Conservation (phyloP, 2,329 filamentous ascomycete genomes). For the Triangularia setosa region DNA sequence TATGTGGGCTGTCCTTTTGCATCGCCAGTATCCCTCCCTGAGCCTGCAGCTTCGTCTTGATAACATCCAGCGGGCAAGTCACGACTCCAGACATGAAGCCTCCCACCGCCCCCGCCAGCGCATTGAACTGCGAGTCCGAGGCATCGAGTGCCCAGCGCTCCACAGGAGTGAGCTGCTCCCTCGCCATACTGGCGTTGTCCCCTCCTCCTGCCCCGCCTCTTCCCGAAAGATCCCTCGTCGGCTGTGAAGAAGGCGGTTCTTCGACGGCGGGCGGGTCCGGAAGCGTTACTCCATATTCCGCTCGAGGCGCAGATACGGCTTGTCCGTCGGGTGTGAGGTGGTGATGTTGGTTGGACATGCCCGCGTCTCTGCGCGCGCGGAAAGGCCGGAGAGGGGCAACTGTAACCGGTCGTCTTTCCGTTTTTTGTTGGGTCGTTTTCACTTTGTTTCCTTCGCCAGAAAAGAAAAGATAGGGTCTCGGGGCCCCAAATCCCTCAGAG, state of each 20-base stretch:
- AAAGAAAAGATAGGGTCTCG: background rate
- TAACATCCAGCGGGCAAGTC: slow-evolving; percentile 95
- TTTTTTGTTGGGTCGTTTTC: background rate
- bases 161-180: slow-evolving; percentile 38
- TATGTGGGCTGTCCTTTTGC: slow-evolving; percentile 38
- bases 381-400: slow-evolving; percentile 2
- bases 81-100: slow-evolving; percentile 92
- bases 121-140: slow-evolving; percentile 68
- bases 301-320: slow-evolving; percentile 23
- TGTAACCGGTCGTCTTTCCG: background rate
- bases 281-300: slow-evolving; percentile 29
- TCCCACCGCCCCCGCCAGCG: slow-evolving; percentile 79
- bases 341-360: slow-evolving; percentile 51
- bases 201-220: slow-evolving; percentile 12
- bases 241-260: slow-evolving; percentile 10
- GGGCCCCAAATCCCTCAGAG: slow-evolving; percentile 12
- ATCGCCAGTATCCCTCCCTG: slow-evolving; percentile 73
- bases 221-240: slow-evolving; percentile 3
- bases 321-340: slow-evolving; percentile 27
- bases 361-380: slow-evolving; percentile 23
- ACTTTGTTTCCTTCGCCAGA: background rate
- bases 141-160: slow-evolving; percentile 55
- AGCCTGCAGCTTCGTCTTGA: slow-evolving; percentile 96
- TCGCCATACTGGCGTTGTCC: slow-evolving; percentile 25
- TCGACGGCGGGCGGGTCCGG: slow-evolving; percentile 16